A percentile compares a stretch with the other conserved stretches of the same genome.
phyloP scores from a whole-genome alignment of 148 eudicot species.

The Cornus controversa region DNA sequence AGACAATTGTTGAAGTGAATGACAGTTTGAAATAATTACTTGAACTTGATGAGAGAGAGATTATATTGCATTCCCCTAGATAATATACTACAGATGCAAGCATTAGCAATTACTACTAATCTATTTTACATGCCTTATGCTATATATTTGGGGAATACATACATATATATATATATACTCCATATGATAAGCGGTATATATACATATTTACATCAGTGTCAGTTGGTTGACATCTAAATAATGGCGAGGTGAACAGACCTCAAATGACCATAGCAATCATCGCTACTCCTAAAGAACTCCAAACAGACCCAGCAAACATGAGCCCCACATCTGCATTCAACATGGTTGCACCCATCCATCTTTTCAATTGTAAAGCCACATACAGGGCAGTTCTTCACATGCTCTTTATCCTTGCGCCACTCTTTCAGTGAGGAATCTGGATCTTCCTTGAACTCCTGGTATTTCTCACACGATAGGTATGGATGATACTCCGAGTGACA shows the following conservation, averaged over 20 bases:
- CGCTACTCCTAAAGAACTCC: neutral
- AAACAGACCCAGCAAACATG: slow-evolving; percentile 11
- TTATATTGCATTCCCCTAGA: too few relatives aligned
- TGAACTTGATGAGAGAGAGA: too few relatives aligned
- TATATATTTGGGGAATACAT: too few relatives aligned
- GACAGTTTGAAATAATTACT: too few relatives aligned
- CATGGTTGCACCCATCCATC: slow-evolving; percentile 6
- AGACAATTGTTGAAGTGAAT: too few relatives aligned
- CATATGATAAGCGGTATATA: too few relatives aligned
- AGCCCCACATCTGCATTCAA: slow-evolving; percentile 2
- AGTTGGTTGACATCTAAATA: too few relatives aligned
- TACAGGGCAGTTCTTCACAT: neutral
- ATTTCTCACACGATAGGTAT: neutral
- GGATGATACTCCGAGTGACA: slow-evolving; percentile 12
- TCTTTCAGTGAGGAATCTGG: slow-evolving; percentile 6
- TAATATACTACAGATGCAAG: too few relatives aligned
- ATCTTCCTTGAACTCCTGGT: slow-evolving; percentile 7
- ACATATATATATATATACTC: too few relatives aligned
- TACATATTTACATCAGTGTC: too few relatives aligned
- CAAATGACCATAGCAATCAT: neutral
- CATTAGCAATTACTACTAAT: too few relatives aligned
- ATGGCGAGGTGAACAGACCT: neutral
- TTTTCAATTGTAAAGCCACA: neutral
- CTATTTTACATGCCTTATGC: too few relatives aligned
- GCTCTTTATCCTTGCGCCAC: slow-evolving; percentile 2